phyloP scores from a whole-genome alignment of 2,329 filamentous ascomycete species.

The Colletotrichum sp. region DNA sequence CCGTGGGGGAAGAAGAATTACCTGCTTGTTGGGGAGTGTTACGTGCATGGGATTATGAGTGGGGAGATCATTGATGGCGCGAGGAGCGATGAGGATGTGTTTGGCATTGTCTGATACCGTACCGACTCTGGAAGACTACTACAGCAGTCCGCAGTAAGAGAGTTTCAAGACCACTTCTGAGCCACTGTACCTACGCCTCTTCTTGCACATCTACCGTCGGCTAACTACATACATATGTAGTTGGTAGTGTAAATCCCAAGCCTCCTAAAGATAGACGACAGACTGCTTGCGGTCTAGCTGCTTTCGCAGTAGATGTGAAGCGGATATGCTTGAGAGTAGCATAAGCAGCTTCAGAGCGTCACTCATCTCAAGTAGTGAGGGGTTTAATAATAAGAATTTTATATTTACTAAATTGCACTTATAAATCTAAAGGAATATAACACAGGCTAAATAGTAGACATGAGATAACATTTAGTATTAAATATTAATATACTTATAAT shows the following conservation, averaged over 20 bases:
- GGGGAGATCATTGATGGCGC: background rate
- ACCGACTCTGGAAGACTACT: too few species aligned
- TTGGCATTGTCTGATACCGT: background rate
- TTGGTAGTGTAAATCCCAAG: background rate
- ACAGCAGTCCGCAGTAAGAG: background rate
- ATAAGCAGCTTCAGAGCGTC: background rate
- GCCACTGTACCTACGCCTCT: background rate
- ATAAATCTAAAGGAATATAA: background rate
- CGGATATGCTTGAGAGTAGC: accelerated
- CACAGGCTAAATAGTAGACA: too few species aligned
- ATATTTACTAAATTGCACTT: background rate
- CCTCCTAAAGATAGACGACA: background rate
- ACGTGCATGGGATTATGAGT: background rate
- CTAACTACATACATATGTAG: background rate
- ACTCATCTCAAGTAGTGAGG: background rate
- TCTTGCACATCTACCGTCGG: background rate
- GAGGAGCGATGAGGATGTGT: background rate
- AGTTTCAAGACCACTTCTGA: background rate
- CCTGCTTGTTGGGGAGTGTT: background rate
- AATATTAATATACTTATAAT: too few species aligned
- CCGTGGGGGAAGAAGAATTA: background rate
- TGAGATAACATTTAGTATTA: too few species aligned
- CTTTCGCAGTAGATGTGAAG: background rate
- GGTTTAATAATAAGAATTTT: background rate
- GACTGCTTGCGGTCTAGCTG: background rate